Base-by-base conservation (phyloP, 2,329 filamentous ascomycete genomes). In the Amylocarpus encephaloides region DNA sequence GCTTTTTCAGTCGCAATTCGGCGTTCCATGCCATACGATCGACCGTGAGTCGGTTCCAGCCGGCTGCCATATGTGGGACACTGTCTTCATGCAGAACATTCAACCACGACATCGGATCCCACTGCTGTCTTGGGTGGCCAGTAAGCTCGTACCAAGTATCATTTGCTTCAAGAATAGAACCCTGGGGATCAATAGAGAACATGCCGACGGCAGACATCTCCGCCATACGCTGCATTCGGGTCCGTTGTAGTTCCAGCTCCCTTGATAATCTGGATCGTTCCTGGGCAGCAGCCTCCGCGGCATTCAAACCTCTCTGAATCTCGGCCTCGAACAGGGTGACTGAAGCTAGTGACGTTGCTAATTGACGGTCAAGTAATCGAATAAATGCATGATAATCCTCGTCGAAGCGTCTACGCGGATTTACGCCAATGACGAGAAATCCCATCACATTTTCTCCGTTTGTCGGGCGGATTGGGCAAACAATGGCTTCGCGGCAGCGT, bases 291-390 rank as follows among this genome's bases (percentile, higher is more conserved):
- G 88, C 72, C 52, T 80, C 80, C 13, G 87, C 88, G 2, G 86
- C 86, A 59, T 75, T 77, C 62, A 86, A 81, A 0, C 86, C 84
- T 53, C 86, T 76, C 46, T 77, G 77, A 57, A 91, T 88, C 62
- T 92, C 88, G 56, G 90, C 86, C 64, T 91, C 87, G 50, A 91
- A 90, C 2, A 92, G 68, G 0, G 90, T 85, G 0, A 90, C 86
- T 0, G 86, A 91, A 1, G 87, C 87, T 63, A 92, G 74, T 0
- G 86, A 89, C 0, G 86, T 92, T 5, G 83, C 85, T 1, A 92
- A 71, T 63, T 91, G 87, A 26, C 86, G 76, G 39, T 82, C 83
- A 6, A 91, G 68, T 1, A 92, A 73, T 58, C 85, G 80, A 32
- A 91, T 74, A 61, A 91, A 92, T 0, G 91, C 73, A 54, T 80